phyloP scores from a whole-genome alignment of 257 asterid species.

The Lithospermum erythrorhizon region DNA sequence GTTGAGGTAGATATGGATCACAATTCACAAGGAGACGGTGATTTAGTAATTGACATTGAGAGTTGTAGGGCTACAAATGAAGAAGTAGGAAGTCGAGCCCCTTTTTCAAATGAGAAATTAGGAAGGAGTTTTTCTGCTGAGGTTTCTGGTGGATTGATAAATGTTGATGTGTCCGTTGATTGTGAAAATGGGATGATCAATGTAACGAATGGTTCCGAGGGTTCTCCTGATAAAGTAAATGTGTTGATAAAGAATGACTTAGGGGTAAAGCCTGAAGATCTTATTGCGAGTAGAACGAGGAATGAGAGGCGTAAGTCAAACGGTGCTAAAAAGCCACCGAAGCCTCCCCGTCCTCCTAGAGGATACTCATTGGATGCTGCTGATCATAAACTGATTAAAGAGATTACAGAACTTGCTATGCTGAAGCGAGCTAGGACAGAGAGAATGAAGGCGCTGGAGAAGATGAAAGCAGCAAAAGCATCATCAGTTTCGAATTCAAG shows the following conservation, averaged over 20 bases:
- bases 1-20: conserved; percentile 24
- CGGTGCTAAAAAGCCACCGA: conserved; percentile 67
- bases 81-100: conserved; percentile 19
- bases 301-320: conserved; percentile 41
- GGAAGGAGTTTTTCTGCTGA: neutral
- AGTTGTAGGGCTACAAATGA: conserved; percentile 16
- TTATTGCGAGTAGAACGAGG: conserved; percentile 27
- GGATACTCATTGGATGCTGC: conserved; percentile 80
- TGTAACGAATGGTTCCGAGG: conserved; percentile 6
- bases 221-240: conserved; percentile 17
- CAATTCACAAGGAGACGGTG: conserved; percentile 24
- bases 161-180: neutral
- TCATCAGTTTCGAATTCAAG: conserved; percentile 27
- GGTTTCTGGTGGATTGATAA: conserved; percentile 10
- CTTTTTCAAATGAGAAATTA: too few species aligned
- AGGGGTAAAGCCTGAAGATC: conserved; percentile 6
- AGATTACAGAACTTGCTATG: conserved; percentile 55
- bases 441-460: conserved; percentile 68
- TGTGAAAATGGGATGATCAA: neutral
- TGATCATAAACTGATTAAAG: conserved; percentile 68
- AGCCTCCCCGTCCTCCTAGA: conserved; percentile 86
- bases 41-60: conserved; percentile 40
- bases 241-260: conserved; percentile 10
- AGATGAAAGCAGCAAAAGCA: conserved; percentile 46
- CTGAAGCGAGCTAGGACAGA: conserved; percentile 74